Conservation (phyloP, 2,329 filamentous ascomycete species). For the Cladophialophora exuberans region DNA sequence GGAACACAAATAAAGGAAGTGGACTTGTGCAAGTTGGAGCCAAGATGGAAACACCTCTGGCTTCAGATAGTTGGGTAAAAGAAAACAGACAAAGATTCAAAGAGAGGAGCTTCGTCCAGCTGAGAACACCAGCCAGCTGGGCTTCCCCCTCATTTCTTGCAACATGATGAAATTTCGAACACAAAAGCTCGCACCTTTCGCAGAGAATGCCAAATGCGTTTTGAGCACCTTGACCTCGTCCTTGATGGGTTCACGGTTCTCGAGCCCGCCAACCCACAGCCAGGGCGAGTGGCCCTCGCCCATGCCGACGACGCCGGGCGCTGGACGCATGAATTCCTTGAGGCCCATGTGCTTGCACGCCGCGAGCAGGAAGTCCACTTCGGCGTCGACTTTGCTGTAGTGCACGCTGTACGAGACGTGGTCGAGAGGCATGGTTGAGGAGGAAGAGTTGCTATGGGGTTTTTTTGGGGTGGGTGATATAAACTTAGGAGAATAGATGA, state of each 20-base stretch:
- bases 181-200: constrained; percentile 19
- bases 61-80: too few relatives aligned
- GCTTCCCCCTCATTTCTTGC: not conserved
- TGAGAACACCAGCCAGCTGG: too few relatives aligned
- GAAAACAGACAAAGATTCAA: too few relatives aligned
- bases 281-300: constrained; percentile 32
- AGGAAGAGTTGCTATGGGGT: not conserved
- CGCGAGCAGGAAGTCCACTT: constrained; percentile 37
- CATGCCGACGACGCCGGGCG: constrained; percentile 35
- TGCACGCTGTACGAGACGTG: constrained; percentile 37
- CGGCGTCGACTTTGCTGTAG: constrained; percentile 35
- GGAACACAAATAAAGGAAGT: too few relatives aligned
- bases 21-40: too few relatives aligned
- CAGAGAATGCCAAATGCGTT: constrained; percentile 20
- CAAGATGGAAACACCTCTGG: too few relatives aligned
- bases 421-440: constrained; percentile 45
- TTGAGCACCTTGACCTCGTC: constrained; percentile 12
- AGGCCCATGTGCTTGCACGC: constrained; percentile 38
- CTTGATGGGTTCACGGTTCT: constrained; percentile 18
- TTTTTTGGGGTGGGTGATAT: not conserved
- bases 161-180: not conserved
- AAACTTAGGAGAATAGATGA: not conserved
- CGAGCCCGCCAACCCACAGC: constrained; percentile 36
- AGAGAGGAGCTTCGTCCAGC: too few relatives aligned
- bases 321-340: constrained; percentile 37